These are phyloP conservation scores for Calonectria pteridis DNA, from an alignment of 2,329 filamentous ascomycete genomes.

Conservation along the genomic window DNA sequence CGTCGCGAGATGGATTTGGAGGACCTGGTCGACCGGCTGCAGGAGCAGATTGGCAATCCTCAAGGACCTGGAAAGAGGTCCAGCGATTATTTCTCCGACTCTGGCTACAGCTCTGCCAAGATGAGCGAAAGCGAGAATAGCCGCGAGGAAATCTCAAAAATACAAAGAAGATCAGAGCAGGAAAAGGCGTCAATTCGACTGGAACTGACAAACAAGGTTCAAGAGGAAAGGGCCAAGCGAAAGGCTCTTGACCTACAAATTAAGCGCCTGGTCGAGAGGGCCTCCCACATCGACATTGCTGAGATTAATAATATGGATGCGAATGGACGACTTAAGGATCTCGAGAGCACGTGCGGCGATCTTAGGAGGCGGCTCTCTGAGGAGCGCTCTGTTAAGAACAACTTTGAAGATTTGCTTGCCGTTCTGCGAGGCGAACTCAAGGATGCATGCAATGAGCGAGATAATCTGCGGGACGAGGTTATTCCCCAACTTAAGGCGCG, in stretches of 20 bases:
- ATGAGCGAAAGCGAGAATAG: conserved; percentile 75
- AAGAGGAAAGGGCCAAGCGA: conserved; percentile 84
- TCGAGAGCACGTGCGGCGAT: conserved; percentile 86
- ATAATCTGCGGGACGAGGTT: conserved; percentile 90
- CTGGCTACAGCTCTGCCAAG: conserved; percentile 87
- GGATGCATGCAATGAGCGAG: conserved; percentile 86
- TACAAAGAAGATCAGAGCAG: conserved; percentile 88
- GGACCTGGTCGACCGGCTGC: conserved; percentile 89
- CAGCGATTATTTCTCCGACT: conserved; percentile 98
- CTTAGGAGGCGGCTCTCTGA: conserved; percentile 84
- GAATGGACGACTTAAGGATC: conserved; percentile 76
- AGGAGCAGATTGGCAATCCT: conserved; percentile 77
- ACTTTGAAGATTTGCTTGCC: conserved; percentile 91
- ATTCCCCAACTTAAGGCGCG: conserved; percentile 82
- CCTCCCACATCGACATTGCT: conserved; percentile 71
- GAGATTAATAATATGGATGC: conserved; percentile 69
- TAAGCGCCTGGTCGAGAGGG: conserved; percentile 82
- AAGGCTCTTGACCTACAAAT: conserved; percentile 86
- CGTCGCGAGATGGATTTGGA: conserved; percentile 96
- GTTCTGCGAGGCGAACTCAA: conserved; percentile 87
- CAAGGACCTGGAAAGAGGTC: conserved; percentile 76
- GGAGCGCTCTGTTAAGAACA: conserved; percentile 88
- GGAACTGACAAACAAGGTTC: conserved; percentile 86
- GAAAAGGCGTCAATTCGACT: conserved; percentile 89
- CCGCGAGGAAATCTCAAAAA: conserved; percentile 81